A percentile compares a stretch with the other conserved stretches of the same genome.
Evolutionary conservation across 768 basidiomycete genomes (phyloP).

Genomic region (Strobilomyces echinocephalus): DNA sequence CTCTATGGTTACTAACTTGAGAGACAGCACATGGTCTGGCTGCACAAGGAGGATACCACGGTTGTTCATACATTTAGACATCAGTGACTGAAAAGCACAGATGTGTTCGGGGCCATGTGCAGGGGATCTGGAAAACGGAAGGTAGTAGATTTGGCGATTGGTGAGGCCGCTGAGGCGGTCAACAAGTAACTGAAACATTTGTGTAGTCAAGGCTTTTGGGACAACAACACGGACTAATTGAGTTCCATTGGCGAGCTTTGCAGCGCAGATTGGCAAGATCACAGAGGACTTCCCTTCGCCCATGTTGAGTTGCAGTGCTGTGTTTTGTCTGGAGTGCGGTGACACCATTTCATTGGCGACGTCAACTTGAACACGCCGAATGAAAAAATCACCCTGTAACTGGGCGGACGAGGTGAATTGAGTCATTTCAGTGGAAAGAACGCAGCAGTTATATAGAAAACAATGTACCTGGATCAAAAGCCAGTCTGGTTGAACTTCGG

Average conservation of each 20-base stretch:
- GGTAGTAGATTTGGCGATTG: neutral
- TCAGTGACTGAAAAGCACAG: too few species aligned
- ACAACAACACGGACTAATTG: neutral
- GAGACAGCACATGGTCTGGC: neutral
- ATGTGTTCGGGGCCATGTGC: too few species aligned
- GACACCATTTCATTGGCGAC: neutral
- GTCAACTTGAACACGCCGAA: neutral
- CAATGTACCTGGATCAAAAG: neutral
- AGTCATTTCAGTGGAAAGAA: too few species aligned
- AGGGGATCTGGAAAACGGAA: neutral
- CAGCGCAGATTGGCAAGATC: neutral
- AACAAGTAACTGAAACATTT: neutral
- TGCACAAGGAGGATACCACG: neutral
- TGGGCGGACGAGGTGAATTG: neutral
- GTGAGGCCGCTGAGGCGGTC: neutral
- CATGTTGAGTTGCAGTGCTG: neutral
- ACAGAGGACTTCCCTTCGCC: neutral
- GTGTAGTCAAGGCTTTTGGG: neutral
- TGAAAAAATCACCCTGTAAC: neutral
- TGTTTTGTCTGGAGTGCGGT: neutral
- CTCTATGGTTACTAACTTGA: too few species aligned
- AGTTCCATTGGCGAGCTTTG: neutral
- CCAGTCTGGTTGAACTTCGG: neutral
- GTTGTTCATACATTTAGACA: too few species aligned
- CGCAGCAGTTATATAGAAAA: too few species aligned